phyloP scores from a whole-genome alignment of 371 early-diverging fungal species.

The Choanephora cucurbitarum region DNA sequence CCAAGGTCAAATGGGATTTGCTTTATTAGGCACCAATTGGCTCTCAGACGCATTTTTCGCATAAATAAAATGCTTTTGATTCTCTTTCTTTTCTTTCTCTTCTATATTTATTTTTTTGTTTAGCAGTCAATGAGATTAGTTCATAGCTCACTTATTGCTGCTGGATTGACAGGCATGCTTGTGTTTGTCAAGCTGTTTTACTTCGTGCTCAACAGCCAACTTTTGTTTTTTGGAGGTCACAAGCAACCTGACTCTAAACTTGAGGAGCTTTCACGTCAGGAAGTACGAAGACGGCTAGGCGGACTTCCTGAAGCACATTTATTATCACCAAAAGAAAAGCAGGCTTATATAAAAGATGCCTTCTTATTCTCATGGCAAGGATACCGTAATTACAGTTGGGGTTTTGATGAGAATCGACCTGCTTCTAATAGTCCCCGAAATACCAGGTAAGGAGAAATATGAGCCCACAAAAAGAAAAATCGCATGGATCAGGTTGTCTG shows the following conservation, averaged over 20 bases:
- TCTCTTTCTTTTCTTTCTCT: not conserved
- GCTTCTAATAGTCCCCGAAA: constrained; percentile 46
- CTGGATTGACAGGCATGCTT: not conserved
- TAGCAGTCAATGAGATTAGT: not conserved
- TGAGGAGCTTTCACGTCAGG: constrained; percentile 5
- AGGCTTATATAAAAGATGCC: constrained; percentile 48
- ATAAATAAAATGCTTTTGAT: not conserved
- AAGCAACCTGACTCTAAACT: constrained; percentile 3
- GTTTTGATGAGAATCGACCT: constrained; percentile 61
- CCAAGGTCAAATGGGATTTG: too few relatives aligned
- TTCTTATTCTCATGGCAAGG: constrained; percentile 77
- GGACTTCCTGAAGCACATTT: constrained; percentile 30
- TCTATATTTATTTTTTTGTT: not conserved
- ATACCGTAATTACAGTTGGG: constrained; percentile 66
- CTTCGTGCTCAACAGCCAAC: constrained; percentile 7
- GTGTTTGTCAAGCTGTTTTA: not conserved
- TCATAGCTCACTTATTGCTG: not conserved
- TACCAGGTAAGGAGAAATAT: constrained; percentile 38
- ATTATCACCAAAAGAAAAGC: constrained; percentile 34
- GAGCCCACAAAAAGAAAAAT: not conserved
- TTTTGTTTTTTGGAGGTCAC: constrained; percentile 3
- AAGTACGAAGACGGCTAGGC: constrained; percentile 15
- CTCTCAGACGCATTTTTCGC: not conserved
- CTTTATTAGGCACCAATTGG: too few relatives aligned
- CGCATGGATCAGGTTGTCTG: not conserved